phyloP scores from a whole-genome alignment of 257 asterid genomes.

The Mitragyna speciosa region DNA sequence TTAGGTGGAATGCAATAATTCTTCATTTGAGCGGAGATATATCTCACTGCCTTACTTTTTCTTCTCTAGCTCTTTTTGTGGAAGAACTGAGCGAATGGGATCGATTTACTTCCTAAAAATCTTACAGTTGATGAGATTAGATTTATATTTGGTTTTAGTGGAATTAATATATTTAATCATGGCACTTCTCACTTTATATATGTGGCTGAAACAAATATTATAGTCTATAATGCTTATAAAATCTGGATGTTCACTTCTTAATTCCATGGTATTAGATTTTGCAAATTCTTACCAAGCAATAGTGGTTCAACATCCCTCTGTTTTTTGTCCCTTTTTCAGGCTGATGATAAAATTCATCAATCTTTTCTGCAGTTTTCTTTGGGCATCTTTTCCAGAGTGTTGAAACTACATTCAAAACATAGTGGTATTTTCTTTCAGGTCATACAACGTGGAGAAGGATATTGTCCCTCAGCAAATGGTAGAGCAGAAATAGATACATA shows the following conservation, averaged over 20 bases:
- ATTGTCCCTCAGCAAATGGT: background rate
- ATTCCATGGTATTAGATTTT: background rate
- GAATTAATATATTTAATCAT: background rate
- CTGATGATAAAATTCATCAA: background rate
- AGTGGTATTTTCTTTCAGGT: background rate
- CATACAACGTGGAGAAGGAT: background rate
- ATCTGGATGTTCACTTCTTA: background rate
- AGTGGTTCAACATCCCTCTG: background rate
- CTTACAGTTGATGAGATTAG: background rate
- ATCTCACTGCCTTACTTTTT: background rate
- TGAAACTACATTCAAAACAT: background rate
- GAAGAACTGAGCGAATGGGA: background rate
- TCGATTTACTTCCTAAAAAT: background rate
- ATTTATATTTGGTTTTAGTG: background rate
- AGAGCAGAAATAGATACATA: slow-evolving; percentile 17
- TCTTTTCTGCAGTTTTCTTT: too few species aligned
- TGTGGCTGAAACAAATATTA: background rate
- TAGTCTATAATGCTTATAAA: background rate
- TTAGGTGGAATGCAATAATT: background rate
- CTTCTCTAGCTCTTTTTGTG: background rate
- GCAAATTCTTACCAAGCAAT: background rate
- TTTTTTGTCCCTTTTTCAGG: background rate
- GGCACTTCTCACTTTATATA: background rate
- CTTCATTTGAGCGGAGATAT: background rate
- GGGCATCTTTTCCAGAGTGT: background rate